These are phyloP conservation scores for Krasilnikovozyma curviuscula DNA, from an alignment of 768 basidiomycete species.

Conservation along the genomic window DNA sequence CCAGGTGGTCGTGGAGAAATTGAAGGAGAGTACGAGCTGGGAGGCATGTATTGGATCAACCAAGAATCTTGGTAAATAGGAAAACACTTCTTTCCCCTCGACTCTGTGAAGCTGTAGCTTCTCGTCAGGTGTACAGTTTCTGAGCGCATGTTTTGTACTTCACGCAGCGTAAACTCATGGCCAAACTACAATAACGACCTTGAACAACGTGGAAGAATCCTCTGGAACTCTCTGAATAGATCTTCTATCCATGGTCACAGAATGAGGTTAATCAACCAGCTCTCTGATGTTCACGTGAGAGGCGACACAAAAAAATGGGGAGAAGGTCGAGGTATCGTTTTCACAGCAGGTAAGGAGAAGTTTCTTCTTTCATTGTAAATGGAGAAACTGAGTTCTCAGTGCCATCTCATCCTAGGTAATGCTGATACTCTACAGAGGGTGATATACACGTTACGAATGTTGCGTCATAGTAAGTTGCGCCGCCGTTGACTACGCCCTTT, in stretches of 20 bases:
- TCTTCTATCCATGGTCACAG: slow-evolving; percentile 16
- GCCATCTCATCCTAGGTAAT: slow-evolving; percentile 14
- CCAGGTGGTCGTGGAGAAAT: slow-evolving; percentile 9
- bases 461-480: slow-evolving; percentile 4
- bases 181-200: not conserved
- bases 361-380: not conserved
- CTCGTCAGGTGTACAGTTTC: no score
- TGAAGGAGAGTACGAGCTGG: slow-evolving; percentile 6
- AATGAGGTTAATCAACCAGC: slow-evolving; percentile 21
- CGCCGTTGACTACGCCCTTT: no score
- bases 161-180: not conserved
- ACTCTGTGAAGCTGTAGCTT: no score
- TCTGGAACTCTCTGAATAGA: slow-evolving; percentile 19
- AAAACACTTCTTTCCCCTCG: no score
- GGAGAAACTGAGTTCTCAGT: not conserved
- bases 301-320: slow-evolving; percentile 17
- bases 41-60: slow-evolving; percentile 5
- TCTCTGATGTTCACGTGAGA: slow-evolving; percentile 16
- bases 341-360: slow-evolving; percentile 29
- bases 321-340: slow-evolving; percentile 27
- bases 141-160: no score
- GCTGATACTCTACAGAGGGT: slow-evolving; percentile 23
- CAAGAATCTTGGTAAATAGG: slow-evolving; percentile 3
- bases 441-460: slow-evolving; percentile 13
- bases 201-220: not conserved